Conservation (phyloP, 1,284 basidiomycete species). For the Irpex rosettiformis region DNA sequence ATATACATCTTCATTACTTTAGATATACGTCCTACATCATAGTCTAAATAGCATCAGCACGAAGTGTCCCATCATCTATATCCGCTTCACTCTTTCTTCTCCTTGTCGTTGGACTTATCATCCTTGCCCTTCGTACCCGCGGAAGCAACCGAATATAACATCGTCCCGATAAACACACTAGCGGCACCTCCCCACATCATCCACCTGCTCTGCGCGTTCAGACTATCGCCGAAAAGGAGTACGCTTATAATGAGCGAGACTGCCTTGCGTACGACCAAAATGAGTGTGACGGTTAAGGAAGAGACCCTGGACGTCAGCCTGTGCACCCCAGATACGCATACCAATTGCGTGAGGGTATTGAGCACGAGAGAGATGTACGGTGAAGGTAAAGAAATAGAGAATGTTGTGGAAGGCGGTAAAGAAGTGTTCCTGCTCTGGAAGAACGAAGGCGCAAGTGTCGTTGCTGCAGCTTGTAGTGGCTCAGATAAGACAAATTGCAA, state of each 20-base stretch:
- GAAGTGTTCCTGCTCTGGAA: neutral
- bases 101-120: conserved; percentile 1
- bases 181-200: conserved; percentile 67
- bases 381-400: conserved; percentile 45
- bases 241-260: conserved; percentile 79
- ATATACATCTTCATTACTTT: too few species aligned
- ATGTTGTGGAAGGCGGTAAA: conserved; percentile 4
- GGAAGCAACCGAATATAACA: conserved; percentile 55
- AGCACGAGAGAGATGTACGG: conserved; percentile 66
- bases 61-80: too few species aligned
- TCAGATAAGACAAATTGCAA: conserved; percentile 23
- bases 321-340: conserved; percentile 92
- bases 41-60: too few species aligned
- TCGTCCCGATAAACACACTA: conserved; percentile 69
- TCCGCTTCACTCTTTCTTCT: conserved; percentile 11
- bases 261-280: conserved; percentile 89
- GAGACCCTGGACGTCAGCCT: conserved; percentile 78
- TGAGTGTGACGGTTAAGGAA: conserved; percentile 82
- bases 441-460: neutral
- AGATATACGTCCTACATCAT: too few species aligned
- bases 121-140: conserved; percentile 3
- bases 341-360: conserved; percentile 83
- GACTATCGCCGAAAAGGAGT: conserved; percentile 35
- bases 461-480: conserved; percentile 16
- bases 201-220: conserved; percentile 28